A percentile compares a stretch with the other conserved stretches of the same genome.
phyloP scores from a whole-genome alignment of 2,329 filamentous ascomycete species.

The Penicillium italicum region DNA sequence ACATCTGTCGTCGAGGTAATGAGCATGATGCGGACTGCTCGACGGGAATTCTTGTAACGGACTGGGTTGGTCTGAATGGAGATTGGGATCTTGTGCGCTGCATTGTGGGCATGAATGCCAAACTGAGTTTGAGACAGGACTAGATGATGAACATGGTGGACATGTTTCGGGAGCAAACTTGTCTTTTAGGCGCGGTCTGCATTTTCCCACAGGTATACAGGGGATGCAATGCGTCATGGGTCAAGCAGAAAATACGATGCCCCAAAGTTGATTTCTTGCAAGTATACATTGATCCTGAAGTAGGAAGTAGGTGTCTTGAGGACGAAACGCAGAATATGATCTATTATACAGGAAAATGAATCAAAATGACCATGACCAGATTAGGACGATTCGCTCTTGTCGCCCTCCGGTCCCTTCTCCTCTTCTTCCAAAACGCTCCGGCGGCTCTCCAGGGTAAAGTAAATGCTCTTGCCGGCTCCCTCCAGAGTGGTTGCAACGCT shows the following conservation, averaged over 20 bases:
- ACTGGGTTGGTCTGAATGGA: slow-evolving; percentile 82
- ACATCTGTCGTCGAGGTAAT: slow-evolving; percentile 54
- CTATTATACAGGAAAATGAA: slow-evolving; percentile 37
- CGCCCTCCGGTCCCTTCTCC: slow-evolving; percentile 35
- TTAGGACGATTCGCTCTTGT: slow-evolving; percentile 35
- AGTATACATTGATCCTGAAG: slow-evolving; percentile 23
- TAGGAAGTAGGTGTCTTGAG: slow-evolving; percentile 17
- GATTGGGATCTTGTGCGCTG: slow-evolving; percentile 89
- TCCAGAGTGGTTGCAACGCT: slow-evolving; percentile 76
- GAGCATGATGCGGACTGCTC: slow-evolving; percentile 63
- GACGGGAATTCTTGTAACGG: slow-evolving; percentile 85
- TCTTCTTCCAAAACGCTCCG: slow-evolving; percentile 78
- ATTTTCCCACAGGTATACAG: not conserved
- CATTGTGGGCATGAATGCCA: slow-evolving; percentile 88
- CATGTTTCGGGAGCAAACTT: not conserved
- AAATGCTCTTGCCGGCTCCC: slow-evolving; percentile 74
- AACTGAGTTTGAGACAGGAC: slow-evolving; percentile 40
- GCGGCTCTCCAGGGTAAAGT: slow-evolving; percentile 81
- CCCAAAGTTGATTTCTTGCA: slow-evolving; percentile 14
- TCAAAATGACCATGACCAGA: slow-evolving; percentile 10
- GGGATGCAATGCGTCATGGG: not conserved
- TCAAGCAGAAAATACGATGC: not conserved
- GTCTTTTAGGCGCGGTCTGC: not conserved
- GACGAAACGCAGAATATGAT: slow-evolving; percentile 27
- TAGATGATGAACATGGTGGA: not conserved